Percentiles rank a stretch among this genome's conserved stretches.
phyloP scores from a whole-genome alignment of 805 yeast species.

The Starmerella sp. region DNA sequence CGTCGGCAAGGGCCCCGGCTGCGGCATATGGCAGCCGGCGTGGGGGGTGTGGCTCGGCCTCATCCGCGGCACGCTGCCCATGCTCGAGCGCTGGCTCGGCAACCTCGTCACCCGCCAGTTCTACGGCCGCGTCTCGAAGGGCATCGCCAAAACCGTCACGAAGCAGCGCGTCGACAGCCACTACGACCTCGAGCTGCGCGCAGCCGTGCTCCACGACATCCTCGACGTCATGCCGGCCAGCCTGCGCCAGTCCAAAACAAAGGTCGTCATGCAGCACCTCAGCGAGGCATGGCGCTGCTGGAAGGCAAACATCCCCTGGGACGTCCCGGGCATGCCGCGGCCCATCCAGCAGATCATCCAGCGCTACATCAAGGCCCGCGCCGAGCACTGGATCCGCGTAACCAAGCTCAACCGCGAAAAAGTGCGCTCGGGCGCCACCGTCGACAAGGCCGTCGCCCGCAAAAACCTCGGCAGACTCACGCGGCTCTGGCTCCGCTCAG shows the following conservation, averaged over 20 bases:
- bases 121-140: conserved; percentile 88
- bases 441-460: conserved; percentile 87
- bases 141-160: conserved; percentile 84
- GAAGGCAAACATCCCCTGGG: conserved; percentile 98
- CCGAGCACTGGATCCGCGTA: conserved; percentile 91
- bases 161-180: conserved; percentile 93
- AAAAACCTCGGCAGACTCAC: conserved; percentile 89
- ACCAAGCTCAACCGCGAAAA: conserved; percentile 89
- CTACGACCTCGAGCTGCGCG: conserved; percentile 84
- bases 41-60: conserved; percentile 96
- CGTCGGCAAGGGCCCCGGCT: conserved; percentile 95
- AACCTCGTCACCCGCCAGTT: conserved; percentile 84
- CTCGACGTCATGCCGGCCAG: conserved; percentile 97
- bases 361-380: conserved; percentile 85
- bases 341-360: conserved; percentile 80
- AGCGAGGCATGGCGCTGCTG: conserved; percentile 99
- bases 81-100: conserved; percentile 90
- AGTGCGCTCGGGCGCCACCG: conserved; percentile 77
- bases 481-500: conserved; percentile 82
- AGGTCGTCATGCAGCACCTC: conserved; percentile 79
- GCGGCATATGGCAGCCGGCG: conserved; percentile 99
- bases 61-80: conserved; percentile 81
- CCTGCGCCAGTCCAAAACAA: conserved; percentile 72
- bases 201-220: conserved; percentile 90
- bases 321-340: conserved; percentile 89